Evolutionary conservation across 352 stramenopile genomes (phyloP), one percentile per base, ranked within the genome.

Genomic region (Aphanomyces astaci): DNA sequence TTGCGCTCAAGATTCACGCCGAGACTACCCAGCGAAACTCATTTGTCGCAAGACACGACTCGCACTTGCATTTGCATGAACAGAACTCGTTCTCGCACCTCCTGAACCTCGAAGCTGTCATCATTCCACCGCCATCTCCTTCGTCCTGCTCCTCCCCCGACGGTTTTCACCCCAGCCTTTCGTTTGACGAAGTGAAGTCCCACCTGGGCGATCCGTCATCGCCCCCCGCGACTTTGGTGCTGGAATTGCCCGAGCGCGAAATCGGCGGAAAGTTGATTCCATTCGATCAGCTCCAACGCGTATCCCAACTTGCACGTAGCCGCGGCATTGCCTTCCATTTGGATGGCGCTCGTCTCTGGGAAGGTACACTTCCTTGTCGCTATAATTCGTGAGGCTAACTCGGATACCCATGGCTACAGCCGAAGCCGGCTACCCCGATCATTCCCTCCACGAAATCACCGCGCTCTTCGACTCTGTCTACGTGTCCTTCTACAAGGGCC

Each of bases 401-500:
- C n/a, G n/a, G n/a, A n/a, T n/a, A 57, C 40, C 27, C 15, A 22
- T 1, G 19, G 13, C 54, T 54, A 25, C 55, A 68, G 62, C 62
- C 15, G 62, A 68, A 60, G 46, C 43, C 22, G 30, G 11, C 19
- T 68, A 66, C 30, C 13, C 48, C 2, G 45, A 10, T 13, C 25
- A 71, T n/a, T 72, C 63, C 9, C 27, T 71, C 33, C 25, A 62
- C 25, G 56, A 87, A 59, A 68, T 86, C 9, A 70, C 68, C 4
- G 22, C 57, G 15, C 71, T 76, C n/a, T 90, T 88, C 72, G 72
- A 81, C 70, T 77, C 72, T 5, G 60, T 88, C 7, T 90, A 88
- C 55, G 72, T 90, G 45, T 88, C 74, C 9, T 88, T 87, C 65
- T 88, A 88, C 56, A 88, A 90, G 65, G 79, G 79, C 32, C 49